These are phyloP conservation scores for Oryza meridionalis DNA, from an alignment of 176 grass and related monocot genomes.

Conservation along the genomic window DNA sequence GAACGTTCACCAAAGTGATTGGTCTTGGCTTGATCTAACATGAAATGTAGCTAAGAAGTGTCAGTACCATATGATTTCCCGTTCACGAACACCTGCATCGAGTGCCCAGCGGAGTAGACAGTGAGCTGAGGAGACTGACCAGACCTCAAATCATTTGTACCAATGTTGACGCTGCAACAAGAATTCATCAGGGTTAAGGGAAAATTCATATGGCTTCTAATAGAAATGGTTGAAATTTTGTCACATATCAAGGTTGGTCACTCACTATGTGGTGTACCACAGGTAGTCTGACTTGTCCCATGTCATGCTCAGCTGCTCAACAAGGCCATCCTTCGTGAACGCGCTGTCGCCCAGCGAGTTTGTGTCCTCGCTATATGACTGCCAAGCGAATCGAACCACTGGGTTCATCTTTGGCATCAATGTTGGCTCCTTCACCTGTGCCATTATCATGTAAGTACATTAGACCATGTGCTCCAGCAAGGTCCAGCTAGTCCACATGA, in stretches of 20 bases:
- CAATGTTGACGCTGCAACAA: constrained; percentile 65
- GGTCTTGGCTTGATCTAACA: not conserved
- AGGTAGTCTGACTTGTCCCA: constrained; percentile 94
- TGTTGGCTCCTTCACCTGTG: constrained; percentile 71
- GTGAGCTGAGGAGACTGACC: constrained; percentile 68
- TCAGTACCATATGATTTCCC: constrained; percentile 56
- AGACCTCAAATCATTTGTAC: constrained; percentile 57
- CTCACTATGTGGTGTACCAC: constrained; percentile 96
- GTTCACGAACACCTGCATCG: constrained; percentile 86
- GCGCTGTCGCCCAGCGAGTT: constrained; percentile 54
- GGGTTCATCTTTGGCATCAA: constrained; percentile 63
- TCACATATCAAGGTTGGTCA: constrained; percentile 6
- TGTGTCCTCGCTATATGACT: constrained; percentile 75
- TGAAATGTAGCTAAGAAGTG: not conserved
- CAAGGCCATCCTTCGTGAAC: constrained; percentile 76
- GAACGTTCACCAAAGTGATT: not conserved
- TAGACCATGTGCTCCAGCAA: constrained; percentile 6
- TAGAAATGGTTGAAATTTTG: not conserved
- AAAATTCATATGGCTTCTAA: not conserved
- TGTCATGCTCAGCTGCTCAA: constrained; percentile 87
- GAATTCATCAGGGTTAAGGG: constrained; percentile 9
- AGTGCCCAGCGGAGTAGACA: constrained; percentile 71
- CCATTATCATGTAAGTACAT: constrained; percentile 10
- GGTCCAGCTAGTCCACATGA: not conserved
- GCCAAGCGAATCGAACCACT: constrained; percentile 63